Evolutionary conservation across 192 early-diverging fungal species (phyloP), one percentile per base, ranked within the genome.

Genomic region (Backusella macrospora): DNA sequence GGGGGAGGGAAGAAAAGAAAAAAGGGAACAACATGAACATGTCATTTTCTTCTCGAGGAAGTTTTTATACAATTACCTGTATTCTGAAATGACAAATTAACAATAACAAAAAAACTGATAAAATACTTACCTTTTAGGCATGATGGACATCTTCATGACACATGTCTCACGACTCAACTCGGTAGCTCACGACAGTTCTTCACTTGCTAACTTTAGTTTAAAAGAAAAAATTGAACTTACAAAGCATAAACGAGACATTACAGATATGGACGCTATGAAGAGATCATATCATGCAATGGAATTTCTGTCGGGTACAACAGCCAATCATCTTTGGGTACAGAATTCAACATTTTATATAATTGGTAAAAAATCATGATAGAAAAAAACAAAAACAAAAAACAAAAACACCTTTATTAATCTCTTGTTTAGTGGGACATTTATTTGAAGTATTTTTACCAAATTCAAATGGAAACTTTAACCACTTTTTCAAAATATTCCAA

Each of bases 271-370:
- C 10, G 78, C 78, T 9, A 76, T 65, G 40, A 80, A 80, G 59
- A 64, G 78, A 55, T 80, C 78, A 6, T 80, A 80, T 68, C 78
- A 80, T 69, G 78, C 74, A 37, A 80, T 80, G 78, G 78, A 80
- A 64, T 62, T 80, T 47, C 40, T 80, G 13, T 71, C 55, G 34
- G 74, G 73, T n/a, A 68, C 68, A 14, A 65, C 73, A 46, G 63
- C 70, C 29, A 72, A 74, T 68, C 73, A 80, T 68, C 34, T 72
- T 48, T 75, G 73, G 78, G 23, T 80, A 21, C 73, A 75, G 38
- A 64, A 74, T 39, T 45, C 73, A 15, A 67, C 65, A 62, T 80
- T 71, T 42, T 43, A 71, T 43, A 65, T 39, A 16, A 80, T 80
- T 67, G 62, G 78, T 79, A 71, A 49, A 68, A 46, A 21, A 16